Conservation (phyloP, 176 grass and related monocot species). For the Thalia dealbata region DNA sequence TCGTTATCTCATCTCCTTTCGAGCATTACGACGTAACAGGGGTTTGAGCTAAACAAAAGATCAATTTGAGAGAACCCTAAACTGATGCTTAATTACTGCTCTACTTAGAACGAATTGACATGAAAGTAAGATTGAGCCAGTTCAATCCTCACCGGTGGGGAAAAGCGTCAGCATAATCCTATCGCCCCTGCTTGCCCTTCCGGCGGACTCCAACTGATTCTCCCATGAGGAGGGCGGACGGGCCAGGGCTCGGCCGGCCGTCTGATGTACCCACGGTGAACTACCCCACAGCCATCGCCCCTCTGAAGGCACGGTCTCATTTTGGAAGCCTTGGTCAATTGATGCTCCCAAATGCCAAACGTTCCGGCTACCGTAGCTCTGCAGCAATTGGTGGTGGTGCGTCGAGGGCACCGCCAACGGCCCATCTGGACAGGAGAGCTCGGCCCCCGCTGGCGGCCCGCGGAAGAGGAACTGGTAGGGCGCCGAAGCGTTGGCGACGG, state of each 20-base stretch:
- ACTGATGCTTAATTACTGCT: too few relatives aligned
- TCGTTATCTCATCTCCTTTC: background rate
- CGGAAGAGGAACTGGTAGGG: too few relatives aligned
- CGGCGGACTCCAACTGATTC: background rate
- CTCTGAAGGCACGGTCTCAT: background rate
- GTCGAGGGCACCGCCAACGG: background rate
- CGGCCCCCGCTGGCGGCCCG: background rate
- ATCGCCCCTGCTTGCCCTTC: background rate
- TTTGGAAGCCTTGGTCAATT: constrained; percentile 6
- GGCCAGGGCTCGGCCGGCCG: background rate
- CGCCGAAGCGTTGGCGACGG: too few relatives aligned
- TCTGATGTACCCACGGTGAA: background rate
- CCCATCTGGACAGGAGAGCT: background rate
- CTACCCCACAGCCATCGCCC: too few relatives aligned
- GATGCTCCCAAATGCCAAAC: constrained; percentile 7
- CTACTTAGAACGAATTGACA: background rate
- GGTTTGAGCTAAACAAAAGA: too few relatives aligned
- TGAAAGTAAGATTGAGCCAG: background rate
- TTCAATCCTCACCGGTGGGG: constrained; percentile 10
- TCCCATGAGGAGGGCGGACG: background rate
- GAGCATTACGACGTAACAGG: too few relatives aligned
- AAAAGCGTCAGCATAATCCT: constrained; percentile 14
- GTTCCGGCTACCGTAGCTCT: constrained; percentile 4
- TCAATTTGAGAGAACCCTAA: too few relatives aligned
- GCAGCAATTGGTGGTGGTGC: constrained; percentile 4